phyloP scores from a whole-genome alignment of 1,284 basidiomycete species.

The Ganoderma meredithae region DNA sequence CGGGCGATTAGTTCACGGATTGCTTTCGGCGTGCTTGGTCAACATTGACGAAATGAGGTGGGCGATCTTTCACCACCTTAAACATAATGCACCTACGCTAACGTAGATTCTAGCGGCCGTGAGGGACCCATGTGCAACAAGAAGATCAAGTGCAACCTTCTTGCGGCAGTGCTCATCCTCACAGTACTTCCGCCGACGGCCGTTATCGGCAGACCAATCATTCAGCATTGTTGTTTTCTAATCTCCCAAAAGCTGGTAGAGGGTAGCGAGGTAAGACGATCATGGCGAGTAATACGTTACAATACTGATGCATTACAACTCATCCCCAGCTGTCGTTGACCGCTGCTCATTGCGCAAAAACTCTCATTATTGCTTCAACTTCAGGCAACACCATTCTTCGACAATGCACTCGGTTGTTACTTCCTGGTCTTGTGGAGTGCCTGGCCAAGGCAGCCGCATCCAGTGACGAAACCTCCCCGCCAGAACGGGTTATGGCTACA shows the following conservation, averaged over 20 bases:
- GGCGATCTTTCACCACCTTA: constrained; percentile 37
- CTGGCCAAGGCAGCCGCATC: constrained; percentile 72
- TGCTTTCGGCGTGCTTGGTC: constrained; percentile 85
- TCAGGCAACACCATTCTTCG: constrained; percentile 73
- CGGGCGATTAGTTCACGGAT: constrained; percentile 78
- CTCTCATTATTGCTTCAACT: constrained; percentile 73
- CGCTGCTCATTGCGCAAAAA: constrained; percentile 89
- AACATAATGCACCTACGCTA: constrained; percentile 8
- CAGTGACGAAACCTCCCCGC: constrained; percentile 59
- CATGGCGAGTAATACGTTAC: constrained; percentile 8
- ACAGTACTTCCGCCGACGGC: constrained; percentile 79
- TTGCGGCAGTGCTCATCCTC: constrained; percentile 87
- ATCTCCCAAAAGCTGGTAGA: constrained; percentile 81
- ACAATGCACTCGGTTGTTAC: constrained; percentile 74
- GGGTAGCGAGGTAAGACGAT: constrained; percentile 65
- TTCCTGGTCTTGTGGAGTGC: constrained; percentile 85
- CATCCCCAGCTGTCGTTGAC: constrained; percentile 74
- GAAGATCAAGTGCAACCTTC: constrained; percentile 92
- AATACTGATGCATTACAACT: not conserved
- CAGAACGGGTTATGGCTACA: constrained; percentile 65
- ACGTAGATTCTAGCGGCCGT: constrained; percentile 63
- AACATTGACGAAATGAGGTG: constrained; percentile 94
- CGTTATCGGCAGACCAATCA: constrained; percentile 75
- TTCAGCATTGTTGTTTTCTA: constrained; percentile 88
- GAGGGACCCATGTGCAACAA: constrained; percentile 78